These are phyloP conservation scores for Omphalotus guepiniiformis DNA, from an alignment of 768 basidiomycete genomes.

Conservation along the genomic window DNA sequence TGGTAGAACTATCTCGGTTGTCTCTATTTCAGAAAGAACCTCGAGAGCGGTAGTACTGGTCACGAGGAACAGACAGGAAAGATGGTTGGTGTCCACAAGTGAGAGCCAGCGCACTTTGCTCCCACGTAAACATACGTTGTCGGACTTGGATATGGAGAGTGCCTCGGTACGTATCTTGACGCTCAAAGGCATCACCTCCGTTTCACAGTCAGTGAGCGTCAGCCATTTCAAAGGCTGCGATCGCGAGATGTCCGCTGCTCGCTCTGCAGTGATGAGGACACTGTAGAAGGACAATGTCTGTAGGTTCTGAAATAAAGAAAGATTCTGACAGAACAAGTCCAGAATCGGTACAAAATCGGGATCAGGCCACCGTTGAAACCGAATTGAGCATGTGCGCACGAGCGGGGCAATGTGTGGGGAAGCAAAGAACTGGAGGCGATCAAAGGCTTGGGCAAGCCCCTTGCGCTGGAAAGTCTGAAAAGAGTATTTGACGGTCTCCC, in stretches of 20 bases:
- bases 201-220: conserved; percentile 5
- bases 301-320: conserved; percentile 9
- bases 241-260: conserved; percentile 3
- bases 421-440: conserved; percentile 9
- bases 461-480: conserved; percentile 2
- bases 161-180: conserved; percentile 3
- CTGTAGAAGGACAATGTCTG: conserved; percentile 1
- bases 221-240: conserved; percentile 8
- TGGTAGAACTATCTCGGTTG: conserved; percentile 1
- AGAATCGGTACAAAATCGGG: conserved; percentile 5
- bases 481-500: background rate
- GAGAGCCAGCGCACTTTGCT: conserved; percentile 12
- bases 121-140: too few species aligned
- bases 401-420: conserved; percentile 7
- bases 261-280: background rate
- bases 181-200: background rate
- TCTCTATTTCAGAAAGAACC: conserved; percentile 5
- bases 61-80: conserved; percentile 7
- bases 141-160: conserved; percentile 2
- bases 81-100: conserved; percentile 2
- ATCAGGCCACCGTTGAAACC: conserved; percentile 6
- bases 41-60: conserved; percentile 8
- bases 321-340: conserved; percentile 3
- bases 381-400: conserved; percentile 9
- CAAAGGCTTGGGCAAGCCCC: background rate